phyloP scores from a whole-genome alignment of 352 stramenopile genomes.

The Thraustochytrium sp. region DNA sequence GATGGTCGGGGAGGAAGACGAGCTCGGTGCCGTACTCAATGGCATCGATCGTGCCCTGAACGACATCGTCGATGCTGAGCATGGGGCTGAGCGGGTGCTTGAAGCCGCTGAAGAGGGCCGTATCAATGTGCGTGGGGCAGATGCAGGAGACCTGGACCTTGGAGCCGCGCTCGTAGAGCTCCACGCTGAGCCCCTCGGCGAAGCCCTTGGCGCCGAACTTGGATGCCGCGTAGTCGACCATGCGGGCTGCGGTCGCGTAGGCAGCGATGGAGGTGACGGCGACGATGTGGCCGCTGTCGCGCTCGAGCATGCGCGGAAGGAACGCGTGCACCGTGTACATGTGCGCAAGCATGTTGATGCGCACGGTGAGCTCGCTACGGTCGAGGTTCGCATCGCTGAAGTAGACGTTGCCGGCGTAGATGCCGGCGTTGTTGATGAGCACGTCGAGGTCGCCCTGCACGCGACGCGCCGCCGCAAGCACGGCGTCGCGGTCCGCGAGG shows the following conservation, averaged over 20 bases:
- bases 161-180: constrained; percentile 49
- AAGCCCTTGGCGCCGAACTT: constrained; percentile 57
- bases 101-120: constrained; percentile 51
- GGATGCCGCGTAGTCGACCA: constrained; percentile 55
- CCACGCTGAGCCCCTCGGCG: constrained; percentile 53
- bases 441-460: constrained; percentile 45
- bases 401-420: constrained; percentile 51
- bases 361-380: constrained; percentile 49
- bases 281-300: constrained; percentile 49
- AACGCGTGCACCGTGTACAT: constrained; percentile 56
- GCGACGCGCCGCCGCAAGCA: neutral
- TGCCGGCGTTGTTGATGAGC: constrained; percentile 59
- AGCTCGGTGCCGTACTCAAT: constrained; percentile 18
- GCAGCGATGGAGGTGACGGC: constrained; percentile 53
- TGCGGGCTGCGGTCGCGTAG: constrained; percentile 48
- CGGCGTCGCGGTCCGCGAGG: neutral
- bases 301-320: constrained; percentile 56
- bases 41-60: constrained; percentile 9
- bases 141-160: constrained; percentile 48
- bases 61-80: neutral
- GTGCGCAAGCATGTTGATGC: constrained; percentile 52
- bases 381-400: constrained; percentile 49
- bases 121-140: constrained; percentile 50
- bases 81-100: neutral
- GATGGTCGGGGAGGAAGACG: neutral